Evolutionary conservation across 306 rosid genomes (phyloP).

Genomic region (Gleditsia sinensis): DNA sequence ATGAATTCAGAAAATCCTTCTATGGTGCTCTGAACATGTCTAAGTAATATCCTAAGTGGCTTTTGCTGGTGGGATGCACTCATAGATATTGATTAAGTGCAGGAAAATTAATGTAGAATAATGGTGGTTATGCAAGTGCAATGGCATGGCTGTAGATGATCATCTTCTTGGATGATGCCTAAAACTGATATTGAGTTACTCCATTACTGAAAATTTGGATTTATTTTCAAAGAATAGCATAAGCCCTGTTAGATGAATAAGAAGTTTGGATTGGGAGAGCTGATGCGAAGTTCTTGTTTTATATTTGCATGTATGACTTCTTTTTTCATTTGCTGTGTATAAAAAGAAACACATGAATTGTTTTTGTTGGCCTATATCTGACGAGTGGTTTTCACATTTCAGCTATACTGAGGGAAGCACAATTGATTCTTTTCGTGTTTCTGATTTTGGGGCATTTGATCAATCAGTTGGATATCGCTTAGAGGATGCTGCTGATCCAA

Average conservation of each 20-base stretch:
- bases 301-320: not conserved
- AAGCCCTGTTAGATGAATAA: not conserved
- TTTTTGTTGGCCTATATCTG: slow-evolving; percentile 7
- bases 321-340: not conserved
- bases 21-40: not conserved
- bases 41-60: not conserved
- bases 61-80: not conserved
- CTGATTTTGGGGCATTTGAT: slow-evolving; percentile 53
- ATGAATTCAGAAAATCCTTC: slow-evolving; percentile 7
- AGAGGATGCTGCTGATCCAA: slow-evolving; percentile 42
- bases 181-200: not conserved
- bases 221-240: no score
- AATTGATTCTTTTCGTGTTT: slow-evolving; percentile 44
- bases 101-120: not conserved
- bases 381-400: slow-evolving; percentile 30
- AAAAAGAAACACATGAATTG: slow-evolving; percentile 1
- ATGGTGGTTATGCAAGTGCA: not conserved
- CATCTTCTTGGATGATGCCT: not conserved
- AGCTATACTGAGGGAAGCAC: slow-evolving; percentile 44
- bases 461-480: slow-evolving; percentile 40
- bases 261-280: slow-evolving; percentile 12
- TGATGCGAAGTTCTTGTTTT: not conserved
- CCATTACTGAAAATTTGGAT: not conserved
- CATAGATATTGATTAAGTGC: not conserved
- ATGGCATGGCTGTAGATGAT: not conserved